phyloP scores from a whole-genome alignment of 2,329 filamentous ascomycete species.

The Cryphonectria naterciae region DNA sequence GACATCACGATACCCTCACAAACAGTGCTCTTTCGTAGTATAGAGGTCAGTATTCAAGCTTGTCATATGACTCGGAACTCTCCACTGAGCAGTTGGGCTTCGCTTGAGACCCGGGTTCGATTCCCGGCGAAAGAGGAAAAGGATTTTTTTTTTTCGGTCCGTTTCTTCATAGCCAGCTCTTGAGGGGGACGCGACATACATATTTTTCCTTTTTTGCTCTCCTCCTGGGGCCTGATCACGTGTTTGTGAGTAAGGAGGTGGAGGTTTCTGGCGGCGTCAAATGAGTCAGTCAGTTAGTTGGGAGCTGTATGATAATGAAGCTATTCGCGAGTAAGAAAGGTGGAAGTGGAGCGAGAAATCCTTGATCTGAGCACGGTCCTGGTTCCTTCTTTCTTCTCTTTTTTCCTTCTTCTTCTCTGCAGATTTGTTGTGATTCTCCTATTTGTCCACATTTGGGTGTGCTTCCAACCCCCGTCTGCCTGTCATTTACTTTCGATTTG shows the following conservation, averaged over 20 bases:
- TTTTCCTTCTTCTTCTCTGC: too few relatives aligned
- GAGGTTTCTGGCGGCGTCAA: neutral
- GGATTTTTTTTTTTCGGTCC: neutral
- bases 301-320: neutral
- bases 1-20: neutral
- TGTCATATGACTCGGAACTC: neutral
- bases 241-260: neutral
- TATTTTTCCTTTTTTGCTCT: neutral
- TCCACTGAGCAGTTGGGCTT: neutral
- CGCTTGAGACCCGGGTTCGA: neutral
- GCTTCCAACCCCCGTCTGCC: too few relatives aligned
- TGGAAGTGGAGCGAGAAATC: neutral
- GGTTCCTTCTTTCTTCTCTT: too few relatives aligned
- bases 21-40: neutral
- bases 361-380: neutral
- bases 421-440: too few relatives aligned
- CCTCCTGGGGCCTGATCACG: neutral
- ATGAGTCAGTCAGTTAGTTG: neutral
- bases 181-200: neutral
- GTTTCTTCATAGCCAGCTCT: neutral
- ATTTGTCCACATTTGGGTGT: too few relatives aligned
- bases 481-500: too few relatives aligned
- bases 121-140: neutral
- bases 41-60: neutral
- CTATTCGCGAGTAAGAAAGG: neutral